Evolutionary conservation across 805 yeast species (phyloP).

Genomic region (Sungouiozyma ichnusensis): DNA sequence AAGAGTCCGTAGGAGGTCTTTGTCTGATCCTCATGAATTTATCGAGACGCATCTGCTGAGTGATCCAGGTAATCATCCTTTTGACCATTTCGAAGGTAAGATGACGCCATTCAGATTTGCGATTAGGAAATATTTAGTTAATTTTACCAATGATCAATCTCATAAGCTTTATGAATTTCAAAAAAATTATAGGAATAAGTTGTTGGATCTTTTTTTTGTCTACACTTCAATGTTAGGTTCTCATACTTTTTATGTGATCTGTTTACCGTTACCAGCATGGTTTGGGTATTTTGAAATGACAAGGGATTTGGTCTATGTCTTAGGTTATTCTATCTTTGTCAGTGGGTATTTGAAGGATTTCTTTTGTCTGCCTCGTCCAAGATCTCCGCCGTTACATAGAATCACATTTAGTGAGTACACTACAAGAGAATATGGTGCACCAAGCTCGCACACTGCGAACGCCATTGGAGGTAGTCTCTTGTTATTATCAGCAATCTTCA

Average conservation of each 20-base stretch:
- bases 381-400: slow-evolving; percentile 83
- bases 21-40: slow-evolving; percentile 14
- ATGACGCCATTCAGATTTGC: slow-evolving; percentile 45
- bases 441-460: slow-evolving; percentile 89
- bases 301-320: slow-evolving; percentile 61
- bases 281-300: slow-evolving; percentile 49
- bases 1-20: slow-evolving; percentile 2
- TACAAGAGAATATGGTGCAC: slow-evolving; percentile 89
- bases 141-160: slow-evolving; percentile 56
- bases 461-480: slow-evolving; percentile 73
- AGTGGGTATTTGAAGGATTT: slow-evolving; percentile 75
- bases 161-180: slow-evolving; percentile 50
- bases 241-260: slow-evolving; percentile 85
- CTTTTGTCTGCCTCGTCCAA: slow-evolving; percentile 84
- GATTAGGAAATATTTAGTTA: slow-evolving; percentile 44
- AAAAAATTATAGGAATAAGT: slow-evolving; percentile 34
- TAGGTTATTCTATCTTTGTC: slow-evolving; percentile 46
- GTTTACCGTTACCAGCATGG: slow-evolving; percentile 83
- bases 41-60: slow-evolving; percentile 14
- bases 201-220: slow-evolving; percentile 67
- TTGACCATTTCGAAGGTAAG: slow-evolving; percentile 49
- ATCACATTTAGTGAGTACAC: slow-evolving; percentile 88
- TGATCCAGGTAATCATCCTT: slow-evolving; percentile 70
- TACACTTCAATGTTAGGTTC: slow-evolving; percentile 84
- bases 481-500: slow-evolving; percentile 16